phyloP scores from a whole-genome alignment of 2,329 filamentous ascomycete species.

The Westerdykella sp. region DNA sequence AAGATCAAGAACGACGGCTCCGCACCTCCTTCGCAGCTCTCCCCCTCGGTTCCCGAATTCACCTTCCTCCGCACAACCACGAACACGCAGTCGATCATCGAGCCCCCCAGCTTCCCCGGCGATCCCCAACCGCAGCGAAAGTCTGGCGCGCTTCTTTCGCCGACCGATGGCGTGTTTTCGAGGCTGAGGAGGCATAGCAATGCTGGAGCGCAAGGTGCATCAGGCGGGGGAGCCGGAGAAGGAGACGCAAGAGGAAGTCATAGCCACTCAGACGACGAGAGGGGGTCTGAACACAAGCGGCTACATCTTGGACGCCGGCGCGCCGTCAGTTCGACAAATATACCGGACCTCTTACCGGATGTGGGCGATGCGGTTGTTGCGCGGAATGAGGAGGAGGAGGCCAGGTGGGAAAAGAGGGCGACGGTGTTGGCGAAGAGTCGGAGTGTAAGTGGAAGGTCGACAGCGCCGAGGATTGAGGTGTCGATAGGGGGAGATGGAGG shows the following conservation, averaged over 20 bases:
- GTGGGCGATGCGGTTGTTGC: slow-evolving; percentile 50
- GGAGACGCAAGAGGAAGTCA: slow-evolving; percentile 21
- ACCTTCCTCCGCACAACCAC: slow-evolving; percentile 83
- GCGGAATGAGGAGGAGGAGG: slow-evolving; percentile 43
- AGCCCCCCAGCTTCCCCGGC: slow-evolving; percentile 55
- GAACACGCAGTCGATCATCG: slow-evolving; percentile 68
- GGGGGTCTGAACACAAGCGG: slow-evolving; percentile 39
- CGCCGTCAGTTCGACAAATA: slow-evolving; percentile 59
- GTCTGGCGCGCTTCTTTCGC: slow-evolving; percentile 21
- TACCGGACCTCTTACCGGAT: slow-evolving; percentile 74
- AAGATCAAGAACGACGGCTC: slow-evolving; percentile 40
- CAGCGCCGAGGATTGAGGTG: slow-evolving; percentile 19
- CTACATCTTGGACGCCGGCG: slow-evolving; percentile 57
- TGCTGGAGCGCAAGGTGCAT: slow-evolving; percentile 15
- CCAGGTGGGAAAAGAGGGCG: slow-evolving; percentile 86
- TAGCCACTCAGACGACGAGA: slow-evolving; percentile 49
- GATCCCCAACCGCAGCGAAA: slow-evolving; percentile 27
- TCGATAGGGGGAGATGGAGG: slow-evolving; percentile 5
- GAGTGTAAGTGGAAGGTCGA: slow-evolving; percentile 30
- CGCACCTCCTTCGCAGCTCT: not conserved
- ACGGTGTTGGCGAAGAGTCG: slow-evolving; percentile 70
- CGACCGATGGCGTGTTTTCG: slow-evolving; percentile 18
- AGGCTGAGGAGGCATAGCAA: slow-evolving; percentile 32
- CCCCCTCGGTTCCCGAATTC: slow-evolving; percentile 52
- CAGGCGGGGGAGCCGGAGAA: slow-evolving; percentile 10